These are phyloP conservation scores for Epichloe aotearoae DNA, from an alignment of 2,329 filamentous ascomycete genomes.

Conservation along the genomic window DNA sequence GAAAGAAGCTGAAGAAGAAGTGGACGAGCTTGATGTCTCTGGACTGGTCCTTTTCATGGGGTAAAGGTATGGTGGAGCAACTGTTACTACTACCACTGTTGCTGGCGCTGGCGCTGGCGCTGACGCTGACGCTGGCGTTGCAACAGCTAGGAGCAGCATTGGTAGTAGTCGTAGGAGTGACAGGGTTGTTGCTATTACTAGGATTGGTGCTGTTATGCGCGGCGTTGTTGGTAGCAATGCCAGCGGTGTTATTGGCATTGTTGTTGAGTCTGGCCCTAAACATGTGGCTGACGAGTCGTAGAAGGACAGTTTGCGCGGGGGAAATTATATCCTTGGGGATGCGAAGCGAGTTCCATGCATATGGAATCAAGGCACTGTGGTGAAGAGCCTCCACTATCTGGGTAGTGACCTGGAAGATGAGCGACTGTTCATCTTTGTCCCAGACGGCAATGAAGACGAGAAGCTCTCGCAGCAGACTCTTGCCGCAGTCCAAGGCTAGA, in stretches of 20 bases:
- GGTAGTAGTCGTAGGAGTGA: background rate
- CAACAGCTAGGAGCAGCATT: constrained; percentile 5
- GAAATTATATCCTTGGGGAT: constrained; percentile 95
- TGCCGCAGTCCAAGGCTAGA: constrained; percentile 76
- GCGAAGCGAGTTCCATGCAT: constrained; percentile 80
- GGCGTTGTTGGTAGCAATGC: constrained; percentile 8
- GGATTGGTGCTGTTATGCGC: constrained; percentile 23
- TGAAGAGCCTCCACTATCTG: constrained; percentile 92
- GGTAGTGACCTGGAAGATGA: constrained; percentile 93
- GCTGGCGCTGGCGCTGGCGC: too few relatives aligned
- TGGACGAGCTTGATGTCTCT: constrained; percentile 56
- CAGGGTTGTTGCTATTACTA: constrained; percentile 7
- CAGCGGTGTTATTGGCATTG: constrained; percentile 16
- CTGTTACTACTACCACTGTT: constrained; percentile 14
- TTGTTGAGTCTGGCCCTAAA: constrained; percentile 45
- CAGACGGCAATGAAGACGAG: constrained; percentile 94
- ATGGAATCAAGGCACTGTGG: constrained; percentile 77
- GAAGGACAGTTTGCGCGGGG: constrained; percentile 82
- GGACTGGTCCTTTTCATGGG: constrained; percentile 33
- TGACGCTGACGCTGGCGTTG: constrained; percentile 10
- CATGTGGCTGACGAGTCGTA: constrained; percentile 82
- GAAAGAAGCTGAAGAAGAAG: constrained; percentile 86
- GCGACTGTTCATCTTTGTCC: constrained; percentile 85
- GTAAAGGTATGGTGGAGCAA: constrained; percentile 21
- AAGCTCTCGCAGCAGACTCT: constrained; percentile 78